Base-by-base conservation (phyloP, 495 filamentous ascomycete genomes). In the Penicillium robsamsonii region DNA sequence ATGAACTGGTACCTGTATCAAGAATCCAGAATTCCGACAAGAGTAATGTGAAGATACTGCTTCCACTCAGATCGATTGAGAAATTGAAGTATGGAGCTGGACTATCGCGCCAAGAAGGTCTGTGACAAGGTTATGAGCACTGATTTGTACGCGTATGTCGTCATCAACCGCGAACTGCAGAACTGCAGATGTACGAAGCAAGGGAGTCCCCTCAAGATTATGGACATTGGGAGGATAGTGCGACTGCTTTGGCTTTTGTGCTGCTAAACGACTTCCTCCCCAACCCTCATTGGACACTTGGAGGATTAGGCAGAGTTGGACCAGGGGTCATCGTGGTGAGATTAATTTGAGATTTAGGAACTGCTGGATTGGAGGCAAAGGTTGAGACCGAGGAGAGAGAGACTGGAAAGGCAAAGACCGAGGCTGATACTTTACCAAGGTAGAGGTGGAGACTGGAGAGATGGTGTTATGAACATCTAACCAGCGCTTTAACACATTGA, bases 151-250 rank as follows among this genome's bases (percentile, higher is more conserved):
- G 48, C 50, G 1, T 62, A 59, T 29, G 40, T 46, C 0, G n/a
- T 65, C 1, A 3, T 50, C 4, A 35, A 51, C 12, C 9, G 37
- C 0, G 31, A 18, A 13, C n/a, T 44, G 0, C 57, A 64, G 31
- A 18, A 13, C n/a, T 44, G 0, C 57, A 64, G 25, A 8, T 53
- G 31, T 30, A 61, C 15, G 51, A 52, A 33, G 55, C 58, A 20
- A 48, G 51, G 1, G 55, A 64, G 24, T 56, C 61, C 29, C 51
- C 56, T 3, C 46, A 30, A 35, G 44, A 40, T 1, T 41, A 30
- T 24, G 51, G 58, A 15, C 56, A 58, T 46, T 1, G 18, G 0
- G 59, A 65, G 25, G 55, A 64, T 46, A 44, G 49, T n/a, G 49
- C 52, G 11, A 59, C 52, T 2, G 59, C 52, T 18, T 47, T 62